Conservation (phyloP, 2,329 filamentous ascomycete genomes). For the Ceratocystis smalleyi region DNA sequence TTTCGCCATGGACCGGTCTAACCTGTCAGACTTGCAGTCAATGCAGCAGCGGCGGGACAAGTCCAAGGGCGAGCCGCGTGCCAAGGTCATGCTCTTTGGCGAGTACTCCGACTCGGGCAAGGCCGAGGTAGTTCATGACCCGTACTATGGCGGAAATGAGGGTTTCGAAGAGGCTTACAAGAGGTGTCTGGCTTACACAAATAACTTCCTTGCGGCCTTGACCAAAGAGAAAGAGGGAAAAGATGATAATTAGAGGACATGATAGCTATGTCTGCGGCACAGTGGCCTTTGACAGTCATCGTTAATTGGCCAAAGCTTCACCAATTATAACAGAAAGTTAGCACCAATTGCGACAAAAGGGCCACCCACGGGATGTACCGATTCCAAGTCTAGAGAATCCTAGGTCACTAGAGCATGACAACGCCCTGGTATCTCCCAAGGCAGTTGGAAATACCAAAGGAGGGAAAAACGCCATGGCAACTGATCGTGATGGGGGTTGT, state of each 20-base stretch:
- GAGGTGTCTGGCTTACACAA: slow-evolving; percentile 62
- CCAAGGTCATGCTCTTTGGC: slow-evolving; percentile 68
- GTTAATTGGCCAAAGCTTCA: no score
- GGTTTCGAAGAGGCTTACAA: slow-evolving; percentile 79
- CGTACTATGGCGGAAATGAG: slow-evolving; percentile 75
- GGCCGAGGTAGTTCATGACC: slow-evolving; percentile 65
- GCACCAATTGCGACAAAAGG: no score
- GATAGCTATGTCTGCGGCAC: neutral
- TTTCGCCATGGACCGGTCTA: slow-evolving; percentile 82
- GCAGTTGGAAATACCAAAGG: no score
- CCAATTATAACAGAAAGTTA: no score
- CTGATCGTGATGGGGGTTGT: no score
- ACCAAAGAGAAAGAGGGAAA: slow-evolving; percentile 23
- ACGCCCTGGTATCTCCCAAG: no score
- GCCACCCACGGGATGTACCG: no score
- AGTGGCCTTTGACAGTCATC: no score
- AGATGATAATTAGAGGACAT: neutral
- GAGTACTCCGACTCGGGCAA: slow-evolving; percentile 53
- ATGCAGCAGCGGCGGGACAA: slow-evolving; percentile 43
- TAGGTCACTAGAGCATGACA: no score
- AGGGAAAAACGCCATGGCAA: no score
- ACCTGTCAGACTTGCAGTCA: slow-evolving; percentile 54
- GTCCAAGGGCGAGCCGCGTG: slow-evolving; percentile 28
- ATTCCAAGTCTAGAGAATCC: no score
- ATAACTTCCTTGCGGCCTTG: slow-evolving; percentile 52